These are phyloP conservation scores for Tetradesmus lagerheimii DNA, from an alignment of 139 green algal genomes.

Conservation along the genomic window DNA sequence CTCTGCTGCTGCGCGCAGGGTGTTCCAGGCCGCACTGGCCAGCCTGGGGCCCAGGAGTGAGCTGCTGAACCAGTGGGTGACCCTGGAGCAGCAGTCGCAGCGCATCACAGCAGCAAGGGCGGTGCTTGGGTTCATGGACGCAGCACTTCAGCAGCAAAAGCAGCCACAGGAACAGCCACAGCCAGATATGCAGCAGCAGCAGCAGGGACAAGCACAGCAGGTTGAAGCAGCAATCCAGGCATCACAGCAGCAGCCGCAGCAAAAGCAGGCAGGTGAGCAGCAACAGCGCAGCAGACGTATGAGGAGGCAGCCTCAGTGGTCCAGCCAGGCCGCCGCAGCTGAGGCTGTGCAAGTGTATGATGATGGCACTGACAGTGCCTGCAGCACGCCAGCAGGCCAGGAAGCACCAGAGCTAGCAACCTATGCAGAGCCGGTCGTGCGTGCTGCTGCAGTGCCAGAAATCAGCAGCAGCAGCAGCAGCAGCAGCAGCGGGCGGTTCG, in stretches of 20 bases:
- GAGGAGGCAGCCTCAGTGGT: not conserved
- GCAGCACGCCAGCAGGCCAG: not conserved
- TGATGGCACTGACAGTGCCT: too few species aligned
- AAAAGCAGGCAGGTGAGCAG: not conserved
- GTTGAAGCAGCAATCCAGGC: not conserved
- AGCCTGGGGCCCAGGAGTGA: constrained; percentile 38
- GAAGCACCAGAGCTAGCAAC: not conserved
- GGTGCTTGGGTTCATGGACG: constrained; percentile 18
- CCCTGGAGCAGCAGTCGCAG: constrained; percentile 46
- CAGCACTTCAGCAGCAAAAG: not conserved
- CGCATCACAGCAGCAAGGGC: constrained; percentile 13
- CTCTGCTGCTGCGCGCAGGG: constrained; percentile 40
- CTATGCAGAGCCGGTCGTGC: not conserved
- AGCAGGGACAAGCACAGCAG: not conserved
- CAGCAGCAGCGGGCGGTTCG: not conserved
- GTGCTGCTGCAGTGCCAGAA: not conserved
- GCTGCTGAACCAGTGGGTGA: constrained; percentile 52
- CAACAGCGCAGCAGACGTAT: not conserved
- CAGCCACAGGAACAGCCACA: not conserved
- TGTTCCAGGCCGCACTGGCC: constrained; percentile 54
- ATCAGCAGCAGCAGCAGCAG: not conserved
- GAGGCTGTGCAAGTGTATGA: too few species aligned
- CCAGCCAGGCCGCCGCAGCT: not conserved
- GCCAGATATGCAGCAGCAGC: not conserved
- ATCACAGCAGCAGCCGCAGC: not conserved